Evolutionary conservation across 2,329 filamentous ascomycete species (phyloP), one percentile per base, ranked within the genome.

Genomic region (Xylaria sp.): DNA sequence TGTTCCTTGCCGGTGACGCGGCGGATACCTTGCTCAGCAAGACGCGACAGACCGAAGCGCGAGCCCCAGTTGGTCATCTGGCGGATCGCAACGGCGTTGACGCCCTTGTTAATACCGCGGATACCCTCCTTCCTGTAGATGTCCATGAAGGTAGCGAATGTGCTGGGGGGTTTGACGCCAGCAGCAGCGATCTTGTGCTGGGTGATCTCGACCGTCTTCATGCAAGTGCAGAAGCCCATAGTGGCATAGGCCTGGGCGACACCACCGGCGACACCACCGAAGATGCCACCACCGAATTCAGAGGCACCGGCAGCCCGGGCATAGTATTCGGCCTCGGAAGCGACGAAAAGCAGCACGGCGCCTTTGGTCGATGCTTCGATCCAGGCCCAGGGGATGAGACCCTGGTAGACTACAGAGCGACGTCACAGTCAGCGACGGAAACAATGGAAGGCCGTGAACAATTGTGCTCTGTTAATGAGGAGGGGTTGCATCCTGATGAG

Each of bases 141-240:
- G 79, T 93, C 91, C 91, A 95, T 96, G 83, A 99, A 99, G 67
- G 96, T 98, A 75, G 90, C 88, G 81, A 97, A 97, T 73, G 96
- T 98, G 77, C 93, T 90, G n/a, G 90, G 92, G 28, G 93, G 93
- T 84, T 93, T 93, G 73, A 91, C 89, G 75, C 96, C 96, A 50
- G 89, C 74, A 39, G 93, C 91, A 15, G 93, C 94, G 78, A 96
- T 86, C 89, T 98, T 98, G 87, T 96, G 92, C 85, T 97, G 97
- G 79, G 96, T 99, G 83, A 99, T 99, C 83, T 99, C 96, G 74
- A 98, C 96, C 72, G 96, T 99, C 90, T 99, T 99, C 96, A 99
- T 99, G 89, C 96, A 99, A 70, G 96, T 99, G 85, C 96, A 99
- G 90, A 99, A 99, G 75, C 96, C 96, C 95, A 99, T 99, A 81